Evolutionary conservation across 306 rosid genomes (phyloP).

Genomic region (Prunus persica): Prunus_persica_NCBIv2 NC_034009.1:35591001-35591500

Average conservation of each 20-base stretch:
- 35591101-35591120: neutral
- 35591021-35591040: neutral
- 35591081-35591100: constrained; percentile 9
- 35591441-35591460: constrained; percentile 2
- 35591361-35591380: no score
- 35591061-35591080: constrained; percentile 13
- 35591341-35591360: no score
- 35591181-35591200: neutral
- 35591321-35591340: no score
- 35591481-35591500: neutral
- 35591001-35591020: neutral
- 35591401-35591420: no score
- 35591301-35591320: neutral
- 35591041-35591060: neutral
- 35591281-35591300: constrained; percentile 30
- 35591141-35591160: constrained; percentile 5
- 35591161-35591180: constrained; percentile 7
- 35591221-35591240: neutral
- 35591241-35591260: neutral
- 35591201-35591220: neutral
- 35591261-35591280: neutral
- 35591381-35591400: no score
- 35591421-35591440: neutral
- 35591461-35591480: neutral
- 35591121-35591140: constrained; percentile 7